These are phyloP conservation scores for Aspergillus tubingensis DNA, from an alignment of 2,329 filamentous ascomycete species.

Conservation along the genomic window DNA sequence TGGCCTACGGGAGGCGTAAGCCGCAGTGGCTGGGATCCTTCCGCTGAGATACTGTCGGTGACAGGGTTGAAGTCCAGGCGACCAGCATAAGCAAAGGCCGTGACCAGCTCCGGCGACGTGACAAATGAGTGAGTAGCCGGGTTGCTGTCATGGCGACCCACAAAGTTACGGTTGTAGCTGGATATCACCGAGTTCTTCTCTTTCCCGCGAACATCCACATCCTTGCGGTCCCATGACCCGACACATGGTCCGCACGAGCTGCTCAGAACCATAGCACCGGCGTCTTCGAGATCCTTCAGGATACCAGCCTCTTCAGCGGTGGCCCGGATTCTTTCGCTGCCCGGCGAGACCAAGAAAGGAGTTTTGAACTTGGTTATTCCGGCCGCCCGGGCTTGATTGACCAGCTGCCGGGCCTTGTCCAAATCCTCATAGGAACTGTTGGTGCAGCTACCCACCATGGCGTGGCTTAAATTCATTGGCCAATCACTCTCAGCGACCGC, in stretches of 20 bases:
- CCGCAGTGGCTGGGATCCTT: constrained; percentile 56
- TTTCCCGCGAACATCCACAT: constrained; percentile 71
- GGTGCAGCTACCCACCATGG: constrained; percentile 94
- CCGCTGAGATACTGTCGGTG: constrained; percentile 10
- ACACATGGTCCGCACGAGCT: constrained; percentile 91
- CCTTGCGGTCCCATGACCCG: constrained; percentile 86
- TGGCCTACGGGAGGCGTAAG: constrained; percentile 87
- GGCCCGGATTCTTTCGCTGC: constrained; percentile 89
- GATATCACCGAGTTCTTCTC: constrained; percentile 93
- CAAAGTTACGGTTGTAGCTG: constrained; percentile 99
- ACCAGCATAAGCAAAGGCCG: constrained; percentile 78
- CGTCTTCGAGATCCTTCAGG: constrained; percentile 88
- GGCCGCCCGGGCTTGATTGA: constrained; percentile 80
- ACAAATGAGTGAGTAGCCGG: constrained; percentile 90
- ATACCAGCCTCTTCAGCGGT: constrained; percentile 86
- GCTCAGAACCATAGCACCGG: constrained; percentile 85
- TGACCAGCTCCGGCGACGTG: constrained; percentile 81
- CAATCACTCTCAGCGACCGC: constrained; percentile 87
- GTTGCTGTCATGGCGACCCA: constrained; percentile 91
- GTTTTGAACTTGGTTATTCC: constrained; percentile 82
- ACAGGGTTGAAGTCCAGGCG: constrained; percentile 23
- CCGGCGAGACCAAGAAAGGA: constrained; percentile 87
- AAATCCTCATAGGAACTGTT: constrained; percentile 86
- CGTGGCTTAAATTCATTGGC: constrained; percentile 91
- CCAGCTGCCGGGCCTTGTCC: constrained; percentile 60